Base-by-base conservation (phyloP, 768 basidiomycete species). In the Suillus luteus region DNA sequence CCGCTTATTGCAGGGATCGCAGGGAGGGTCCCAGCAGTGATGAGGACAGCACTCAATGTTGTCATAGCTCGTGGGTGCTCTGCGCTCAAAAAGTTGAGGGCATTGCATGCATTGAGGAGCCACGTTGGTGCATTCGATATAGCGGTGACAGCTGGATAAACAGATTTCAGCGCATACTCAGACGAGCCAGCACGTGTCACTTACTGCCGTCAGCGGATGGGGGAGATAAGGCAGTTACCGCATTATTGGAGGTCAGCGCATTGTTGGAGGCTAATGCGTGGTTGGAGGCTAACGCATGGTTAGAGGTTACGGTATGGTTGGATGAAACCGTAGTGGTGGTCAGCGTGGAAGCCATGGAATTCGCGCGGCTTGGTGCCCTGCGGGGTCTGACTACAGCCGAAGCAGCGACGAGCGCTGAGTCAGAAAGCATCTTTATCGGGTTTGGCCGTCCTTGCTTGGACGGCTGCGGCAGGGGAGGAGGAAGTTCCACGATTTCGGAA, bases 1-100 rank as follows among this genome's bases (percentile, higher is more conserved):
- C 90, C 90, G 57, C 80, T 80, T 70, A 92, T 83, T 2, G 82
- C 89, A 24, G 91, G 91, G 38, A 92, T 83, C 0, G 89, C 77
- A 1, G 91, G 91, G 49, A 93, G 79, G 38, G 88, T 86, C 41
- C 91, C 91, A 38, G 88, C 88, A 2, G 90, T 91, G 71, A 93
- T 90, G 64, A 93, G 83, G 60, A 93, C 85, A 8, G 91, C 91
- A 66, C 89, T 89, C 60, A 92, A 73, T 40, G 90, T 83, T 65
- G 84, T 87, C 88, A 91, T 86, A 6, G 80, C 84, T 71, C 88
- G 88, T 11, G 91, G 91, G 68, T 93, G 90, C 68, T 92, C 91
- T 64, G 80, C 83, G 11, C 85, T 85, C 60, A 93, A 84, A 76
- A 83, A 89, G 61, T 91, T 89, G 64, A 93, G 81, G 11, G 91